Percentiles rank a stretch among this genome's conserved stretches.
Conservation (phyloP, 257 asterid genomes). For the Mitragyna speciosa region DNA sequence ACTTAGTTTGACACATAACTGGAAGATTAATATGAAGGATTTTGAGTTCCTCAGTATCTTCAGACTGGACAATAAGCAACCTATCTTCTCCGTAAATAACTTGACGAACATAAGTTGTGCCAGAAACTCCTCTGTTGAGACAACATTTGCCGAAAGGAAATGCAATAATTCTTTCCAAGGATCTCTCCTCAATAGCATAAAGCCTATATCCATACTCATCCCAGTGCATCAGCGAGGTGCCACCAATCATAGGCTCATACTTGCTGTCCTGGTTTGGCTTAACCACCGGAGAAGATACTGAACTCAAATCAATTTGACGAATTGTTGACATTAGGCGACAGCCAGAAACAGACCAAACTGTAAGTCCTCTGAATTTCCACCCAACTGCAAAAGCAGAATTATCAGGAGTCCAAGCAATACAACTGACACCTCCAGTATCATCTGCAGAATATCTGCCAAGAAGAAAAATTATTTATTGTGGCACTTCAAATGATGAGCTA, state of each 20-base stretch:
- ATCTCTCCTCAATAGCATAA: constrained; percentile 86
- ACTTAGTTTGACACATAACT: constrained; percentile 56
- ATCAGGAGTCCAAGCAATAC: constrained; percentile 97
- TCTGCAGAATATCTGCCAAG: constrained; percentile 76
- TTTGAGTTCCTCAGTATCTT: constrained; percentile 94
- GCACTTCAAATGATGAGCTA: not conserved
- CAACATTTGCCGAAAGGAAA: constrained; percentile 98
- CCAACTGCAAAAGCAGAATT: constrained; percentile 97
- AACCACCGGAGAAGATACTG: constrained; percentile 85
- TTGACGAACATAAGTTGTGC: constrained; percentile 88
- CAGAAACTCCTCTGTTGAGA: constrained; percentile 96
- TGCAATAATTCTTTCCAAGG: constrained; percentile 83
- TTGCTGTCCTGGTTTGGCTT: constrained; percentile 79
- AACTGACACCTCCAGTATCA: constrained; percentile 95
- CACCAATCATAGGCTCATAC: constrained; percentile 97
- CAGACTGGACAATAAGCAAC: constrained; percentile 94
- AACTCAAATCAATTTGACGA: constrained; percentile 88
- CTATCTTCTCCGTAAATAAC: constrained; percentile 98
- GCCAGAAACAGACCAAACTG: constrained; percentile 99
- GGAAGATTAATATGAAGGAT: constrained; percentile 94
- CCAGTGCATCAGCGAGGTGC: constrained; percentile 90
- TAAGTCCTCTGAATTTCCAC: constrained; percentile 94
- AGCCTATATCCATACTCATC: constrained; percentile 97
- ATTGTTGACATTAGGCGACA: constrained; percentile 98
- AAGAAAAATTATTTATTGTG: not conserved